Base-by-base conservation (phyloP, 768 basidiomycete genomes). In the Mycena pura region DNA sequence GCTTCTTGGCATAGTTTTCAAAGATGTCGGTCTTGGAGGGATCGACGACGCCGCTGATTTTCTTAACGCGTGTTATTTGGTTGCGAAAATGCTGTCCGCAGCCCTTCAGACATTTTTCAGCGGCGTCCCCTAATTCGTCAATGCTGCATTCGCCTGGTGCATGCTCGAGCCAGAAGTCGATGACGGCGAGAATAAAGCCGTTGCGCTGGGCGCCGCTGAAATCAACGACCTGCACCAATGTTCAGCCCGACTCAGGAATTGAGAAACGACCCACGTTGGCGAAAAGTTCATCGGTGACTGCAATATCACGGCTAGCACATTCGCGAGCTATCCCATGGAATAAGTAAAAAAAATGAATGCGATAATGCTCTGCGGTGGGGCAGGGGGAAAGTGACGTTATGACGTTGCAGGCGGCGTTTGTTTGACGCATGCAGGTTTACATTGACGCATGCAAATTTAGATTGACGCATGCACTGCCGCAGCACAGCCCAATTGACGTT, bases 141-240 rank as follows among this genome's bases (percentile, higher is more conserved):
- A 27, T 52, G 2, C 44, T 38, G 2, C 63, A 57, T 11, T 47
- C 13, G 15, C 47, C 40, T 1, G 40, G 49, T 32, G 14, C 28
- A 17, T 32, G 58, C 25, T 43, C 15, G 6, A 32, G 43, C 65
- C 70, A 70, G 49, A 73, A 73, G 3, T 57, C 43, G 22, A 73
- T 44, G n/a, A n/a, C n/a, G n/a, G n/a, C n/a, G n/a, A n/a, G n/a
- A 57, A 70, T 71, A 55, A 73, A 76, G 2, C 75, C 75, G 5
- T 27, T 36, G 0, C 71, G 65, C 44, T 77, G 69, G 6, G 76
- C 75, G 47, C 74, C 65, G 57, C 75, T 74, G 48, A 76, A 76
- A 52, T 76, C 73, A 54, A 76, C 65, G 2, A 76, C 62, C 74
- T 77, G 39, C 6, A 29, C 44, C 19, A 45, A 7, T 15, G 27